Evolutionary conservation across 768 basidiomycete species (phyloP).

Genomic region (Termitomyces sp.): DNA sequence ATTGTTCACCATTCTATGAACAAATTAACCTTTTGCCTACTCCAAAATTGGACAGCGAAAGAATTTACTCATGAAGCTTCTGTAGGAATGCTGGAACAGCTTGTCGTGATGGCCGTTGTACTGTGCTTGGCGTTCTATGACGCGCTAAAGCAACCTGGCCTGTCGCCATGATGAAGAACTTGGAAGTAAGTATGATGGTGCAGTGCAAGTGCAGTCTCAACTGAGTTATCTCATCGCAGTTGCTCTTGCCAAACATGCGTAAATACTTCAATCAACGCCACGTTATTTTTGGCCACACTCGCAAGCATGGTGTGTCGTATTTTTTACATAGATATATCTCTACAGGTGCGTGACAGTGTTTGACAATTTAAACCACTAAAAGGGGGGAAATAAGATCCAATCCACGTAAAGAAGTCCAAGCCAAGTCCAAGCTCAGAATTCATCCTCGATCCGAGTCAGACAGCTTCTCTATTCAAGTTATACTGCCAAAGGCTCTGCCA

Average conservation of each 20-base stretch:
- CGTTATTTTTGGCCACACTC: neutral
- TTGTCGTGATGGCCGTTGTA: conserved; percentile 34
- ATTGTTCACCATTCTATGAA: conserved; percentile 86
- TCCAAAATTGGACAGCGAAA: conserved; percentile 3
- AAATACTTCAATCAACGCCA: conserved; percentile 3
- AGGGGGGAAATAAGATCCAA: too few species aligned
- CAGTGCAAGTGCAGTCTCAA: neutral
- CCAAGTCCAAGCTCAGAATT: too few species aligned
- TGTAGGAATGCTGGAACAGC: conserved; percentile 80
- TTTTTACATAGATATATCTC: too few species aligned
- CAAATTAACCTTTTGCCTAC: neutral
- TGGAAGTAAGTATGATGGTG: neutral
- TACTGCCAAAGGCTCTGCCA: too few species aligned
- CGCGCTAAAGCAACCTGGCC: conserved; percentile 19
- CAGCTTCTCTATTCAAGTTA: too few species aligned
- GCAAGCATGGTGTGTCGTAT: too few species aligned
- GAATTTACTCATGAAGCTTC: conserved; percentile 84
- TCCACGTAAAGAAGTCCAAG: too few species aligned
- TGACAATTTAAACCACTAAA: too few species aligned
- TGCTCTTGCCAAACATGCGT: conserved; percentile 5
- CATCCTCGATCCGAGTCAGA: too few species aligned
- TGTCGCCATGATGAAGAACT: conserved; percentile 25
- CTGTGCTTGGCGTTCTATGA: conserved; percentile 23
- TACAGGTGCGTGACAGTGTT: too few species aligned
- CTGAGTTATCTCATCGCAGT: conserved; percentile 13